phyloP scores from a whole-genome alignment of 192 early-diverging fungal species.

The Backusella australiensis region DNA sequence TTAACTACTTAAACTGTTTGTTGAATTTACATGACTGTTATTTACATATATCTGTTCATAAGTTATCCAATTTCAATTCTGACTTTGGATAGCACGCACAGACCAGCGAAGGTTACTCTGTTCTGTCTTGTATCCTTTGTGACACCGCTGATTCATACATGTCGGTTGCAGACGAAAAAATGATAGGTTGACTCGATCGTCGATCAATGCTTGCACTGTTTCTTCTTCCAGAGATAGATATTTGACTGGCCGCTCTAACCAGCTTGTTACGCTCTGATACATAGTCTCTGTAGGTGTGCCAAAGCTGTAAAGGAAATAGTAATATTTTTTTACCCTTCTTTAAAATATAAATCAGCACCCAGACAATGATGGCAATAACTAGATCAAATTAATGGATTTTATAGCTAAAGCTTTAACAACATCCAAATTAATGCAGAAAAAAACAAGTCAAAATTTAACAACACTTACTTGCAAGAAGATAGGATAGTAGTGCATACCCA shows the following conservation, averaged over 20 bases:
- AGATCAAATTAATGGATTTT: not conserved
- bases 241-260: not conserved
- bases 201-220: not conserved
- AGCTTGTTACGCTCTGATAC: slow-evolving; percentile 9
- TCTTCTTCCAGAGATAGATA: not conserved
- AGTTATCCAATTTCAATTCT: not conserved
- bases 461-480: slow-evolving; percentile 29
- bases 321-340: slow-evolving; percentile 8
- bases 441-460: not conserved
- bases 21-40: not conserved
- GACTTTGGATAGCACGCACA: not conserved
- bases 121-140: not conserved
- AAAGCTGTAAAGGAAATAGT: slow-evolving; percentile 4
- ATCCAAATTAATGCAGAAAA: not conserved
- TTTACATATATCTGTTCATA: not conserved
- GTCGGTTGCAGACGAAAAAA: not conserved
- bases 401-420: not conserved
- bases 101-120: not conserved
- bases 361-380: slow-evolving; percentile 18
- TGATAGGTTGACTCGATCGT: not conserved
- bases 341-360: slow-evolving; percentile 17
- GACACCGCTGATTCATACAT: not conserved
- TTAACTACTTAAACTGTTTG: not conserved
- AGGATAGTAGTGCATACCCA: slow-evolving; percentile 30
- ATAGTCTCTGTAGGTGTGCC: slow-evolving; percentile 7